Percentiles rank a stretch among this genome's conserved stretches.
Conservation (phyloP, 345 rosid genomes). For the Populus nigra region DNA sequence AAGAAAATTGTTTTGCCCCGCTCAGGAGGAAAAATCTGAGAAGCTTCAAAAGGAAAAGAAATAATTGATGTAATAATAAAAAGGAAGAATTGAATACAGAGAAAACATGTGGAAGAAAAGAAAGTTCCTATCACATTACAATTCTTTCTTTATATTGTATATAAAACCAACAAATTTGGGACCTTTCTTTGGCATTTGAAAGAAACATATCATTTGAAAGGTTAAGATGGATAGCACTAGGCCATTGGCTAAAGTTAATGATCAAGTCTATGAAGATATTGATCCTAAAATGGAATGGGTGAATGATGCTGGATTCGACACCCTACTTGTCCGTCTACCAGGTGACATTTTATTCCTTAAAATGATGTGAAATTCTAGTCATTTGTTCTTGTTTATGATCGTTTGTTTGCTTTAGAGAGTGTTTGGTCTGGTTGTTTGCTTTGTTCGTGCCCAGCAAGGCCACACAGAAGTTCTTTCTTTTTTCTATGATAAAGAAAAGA, state of each 20-base stretch:
- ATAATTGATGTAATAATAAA: background rate
- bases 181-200: background rate
- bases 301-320: constrained; percentile 25
- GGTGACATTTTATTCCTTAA: constrained; percentile 17
- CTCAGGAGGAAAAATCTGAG: background rate
- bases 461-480: no score
- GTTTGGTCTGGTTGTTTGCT: background rate
- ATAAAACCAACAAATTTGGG: background rate
- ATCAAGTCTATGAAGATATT: constrained; percentile 33
- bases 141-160: background rate
- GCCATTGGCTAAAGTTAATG: background rate
- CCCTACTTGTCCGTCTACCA: constrained; percentile 32
- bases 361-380: background rate
- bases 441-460: background rate
- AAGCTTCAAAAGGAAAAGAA: background rate
- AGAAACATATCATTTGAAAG: background rate
- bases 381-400: background rate
- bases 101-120: background rate
- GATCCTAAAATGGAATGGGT: constrained; percentile 34
- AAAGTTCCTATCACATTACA: background rate
- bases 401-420: background rate
- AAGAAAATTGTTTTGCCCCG: background rate
- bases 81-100: background rate
- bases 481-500: no score
- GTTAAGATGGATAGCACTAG: background rate